Conservation (phyloP, 2,329 filamentous ascomycete genomes). For the Metarhizium guizhouense region DNA sequence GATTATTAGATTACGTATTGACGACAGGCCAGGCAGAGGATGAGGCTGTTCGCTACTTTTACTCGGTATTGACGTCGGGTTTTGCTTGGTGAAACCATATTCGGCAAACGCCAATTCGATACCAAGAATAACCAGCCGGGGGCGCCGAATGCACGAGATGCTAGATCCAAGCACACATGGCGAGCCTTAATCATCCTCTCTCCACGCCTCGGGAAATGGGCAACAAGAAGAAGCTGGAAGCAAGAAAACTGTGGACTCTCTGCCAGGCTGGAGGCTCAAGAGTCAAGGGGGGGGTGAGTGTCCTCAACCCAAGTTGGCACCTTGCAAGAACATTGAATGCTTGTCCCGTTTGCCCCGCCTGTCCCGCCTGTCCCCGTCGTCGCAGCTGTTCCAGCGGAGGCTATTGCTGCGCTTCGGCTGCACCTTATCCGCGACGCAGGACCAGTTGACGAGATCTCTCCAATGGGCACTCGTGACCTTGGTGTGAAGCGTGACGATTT, state of each 20-base stretch:
- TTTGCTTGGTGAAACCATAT: no score
- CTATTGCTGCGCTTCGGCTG: background rate
- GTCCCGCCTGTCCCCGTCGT: no score
- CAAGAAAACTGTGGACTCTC: background rate
- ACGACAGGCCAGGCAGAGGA: no score
- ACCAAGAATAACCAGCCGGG: background rate
- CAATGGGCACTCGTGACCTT: background rate
- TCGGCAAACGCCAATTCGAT: background rate
- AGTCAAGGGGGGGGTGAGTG: background rate
- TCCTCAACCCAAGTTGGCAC: no score
- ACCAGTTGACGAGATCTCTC: background rate
- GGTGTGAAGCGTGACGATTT: constrained; percentile 2
- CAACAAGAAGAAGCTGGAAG: background rate
- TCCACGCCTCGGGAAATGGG: background rate
- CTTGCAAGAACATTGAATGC: background rate
- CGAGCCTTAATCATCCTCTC: background rate
- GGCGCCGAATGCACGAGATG: background rate
- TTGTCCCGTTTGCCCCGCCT: no score
- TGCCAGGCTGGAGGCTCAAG: background rate
- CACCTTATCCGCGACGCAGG: background rate
- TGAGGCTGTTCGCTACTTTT: no score
- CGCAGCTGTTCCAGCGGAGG: background rate
- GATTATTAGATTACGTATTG: no score
- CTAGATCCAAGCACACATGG: background rate
- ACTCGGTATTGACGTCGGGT: no score